These are phyloP conservation scores for Aspergillaceae sp. DNA, from an alignment of 2,329 filamentous ascomycete species.

Conservation along the genomic window DNA sequence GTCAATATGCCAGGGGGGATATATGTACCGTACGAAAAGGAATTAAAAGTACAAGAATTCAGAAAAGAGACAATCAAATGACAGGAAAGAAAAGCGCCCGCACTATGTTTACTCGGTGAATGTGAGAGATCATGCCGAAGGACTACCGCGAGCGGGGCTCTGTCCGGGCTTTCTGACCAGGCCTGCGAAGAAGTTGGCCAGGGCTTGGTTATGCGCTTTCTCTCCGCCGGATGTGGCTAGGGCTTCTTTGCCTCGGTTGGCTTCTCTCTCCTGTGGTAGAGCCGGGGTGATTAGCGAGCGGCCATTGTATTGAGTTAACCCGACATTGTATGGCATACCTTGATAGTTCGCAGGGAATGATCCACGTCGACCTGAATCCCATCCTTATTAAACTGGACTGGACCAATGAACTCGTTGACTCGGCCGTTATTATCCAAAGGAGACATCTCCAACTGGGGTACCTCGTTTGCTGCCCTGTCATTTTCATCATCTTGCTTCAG, in stretches of 20 bases:
- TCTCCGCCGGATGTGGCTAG: constrained; percentile 30
- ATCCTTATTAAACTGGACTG: constrained; percentile 96
- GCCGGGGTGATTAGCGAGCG: constrained; percentile 6
- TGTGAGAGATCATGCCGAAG: constrained; percentile 15
- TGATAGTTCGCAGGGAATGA: constrained; percentile 79
- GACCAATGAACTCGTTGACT: constrained; percentile 75
- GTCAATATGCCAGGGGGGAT: constrained; percentile 45
- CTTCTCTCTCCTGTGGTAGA: constrained; percentile 34
- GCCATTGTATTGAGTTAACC: constrained; percentile 1
- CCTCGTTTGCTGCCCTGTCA: constrained; percentile 27
- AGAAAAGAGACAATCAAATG: constrained; percentile 1
- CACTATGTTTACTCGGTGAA: neutral
- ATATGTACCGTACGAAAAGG: constrained; percentile 38
- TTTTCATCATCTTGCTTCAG: constrained; percentile 49
- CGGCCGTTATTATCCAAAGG: constrained; percentile 33
- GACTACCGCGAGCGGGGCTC: constrained; percentile 29
- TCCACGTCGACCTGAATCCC: constrained; percentile 94
- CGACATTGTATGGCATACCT: constrained; percentile 46
- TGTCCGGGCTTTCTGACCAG: constrained; percentile 45
- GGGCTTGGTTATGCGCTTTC: constrained; percentile 50
- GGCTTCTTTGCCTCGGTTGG: constrained; percentile 30
- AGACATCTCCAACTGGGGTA: constrained; percentile 27
- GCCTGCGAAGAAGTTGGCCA: constrained; percentile 53
- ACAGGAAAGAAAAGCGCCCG: neutral
- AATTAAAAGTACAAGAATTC: constrained; percentile 17